A percentile compares a stretch with the other conserved stretches of the same genome.
Evolutionary conservation across 257 asterid species (phyloP).

Genomic region (Solanum okadae): DNA sequence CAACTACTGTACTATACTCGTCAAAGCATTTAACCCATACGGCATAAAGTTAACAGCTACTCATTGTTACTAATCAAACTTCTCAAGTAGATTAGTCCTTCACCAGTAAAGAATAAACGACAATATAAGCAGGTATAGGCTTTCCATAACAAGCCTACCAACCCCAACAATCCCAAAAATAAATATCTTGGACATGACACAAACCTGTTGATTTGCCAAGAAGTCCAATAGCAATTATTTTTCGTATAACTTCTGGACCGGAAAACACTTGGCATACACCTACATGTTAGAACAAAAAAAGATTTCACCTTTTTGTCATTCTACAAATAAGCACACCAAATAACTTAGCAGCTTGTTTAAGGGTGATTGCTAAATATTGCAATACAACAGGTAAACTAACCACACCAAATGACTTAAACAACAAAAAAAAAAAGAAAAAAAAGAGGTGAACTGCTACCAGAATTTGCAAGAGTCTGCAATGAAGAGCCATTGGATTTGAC

Average conservation of each 20-base stretch:
- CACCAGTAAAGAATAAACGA: not conserved
- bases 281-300: conserved; percentile 4
- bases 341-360: not conserved
- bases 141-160: not conserved
- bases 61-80: not conserved
- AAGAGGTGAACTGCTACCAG: conserved; percentile 26
- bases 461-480: conserved; percentile 33
- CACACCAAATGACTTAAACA: too few species aligned
- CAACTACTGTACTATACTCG: not conserved
- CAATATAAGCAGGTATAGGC: not conserved
- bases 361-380: not conserved
- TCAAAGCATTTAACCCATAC: not conserved
- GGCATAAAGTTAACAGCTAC: not conserved
- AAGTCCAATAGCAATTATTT: conserved; percentile 38
- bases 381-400: too few species aligned
- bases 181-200: not conserved
- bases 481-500: conserved; percentile 57
- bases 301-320: not conserved
- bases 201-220: conserved; percentile 55
- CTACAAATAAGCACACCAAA: not conserved
- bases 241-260: conserved; percentile 37
- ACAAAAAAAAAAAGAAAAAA: too few species aligned
- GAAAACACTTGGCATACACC: conserved; percentile 49
- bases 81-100: not conserved
- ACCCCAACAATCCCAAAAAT: not conserved